Evolutionary conservation across 2,329 filamentous ascomycete species (phyloP).

Genomic region (Aspergillus cejpii): DNA sequence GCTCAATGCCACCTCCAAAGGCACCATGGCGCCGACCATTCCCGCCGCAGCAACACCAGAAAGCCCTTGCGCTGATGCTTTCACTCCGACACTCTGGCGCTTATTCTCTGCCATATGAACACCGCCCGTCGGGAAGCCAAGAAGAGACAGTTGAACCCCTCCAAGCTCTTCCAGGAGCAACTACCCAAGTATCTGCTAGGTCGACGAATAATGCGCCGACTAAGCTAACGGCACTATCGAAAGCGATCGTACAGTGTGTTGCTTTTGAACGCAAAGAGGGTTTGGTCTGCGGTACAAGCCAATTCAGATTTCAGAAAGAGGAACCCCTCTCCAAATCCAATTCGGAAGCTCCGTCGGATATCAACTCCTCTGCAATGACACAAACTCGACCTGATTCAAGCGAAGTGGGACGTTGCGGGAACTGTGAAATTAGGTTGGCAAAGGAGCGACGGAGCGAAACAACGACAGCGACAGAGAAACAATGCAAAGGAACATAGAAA

Average conservation of each 20-base stretch:
- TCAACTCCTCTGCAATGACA: background rate
- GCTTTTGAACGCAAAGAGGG: background rate
- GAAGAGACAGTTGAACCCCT: background rate
- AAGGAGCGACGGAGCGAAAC: constrained; percentile 16
- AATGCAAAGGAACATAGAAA: constrained; percentile 1
- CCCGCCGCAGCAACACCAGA: constrained; percentile 34
- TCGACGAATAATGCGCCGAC: background rate
- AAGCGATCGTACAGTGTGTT: background rate
- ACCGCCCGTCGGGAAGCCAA: background rate
- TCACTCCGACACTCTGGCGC: constrained; percentile 50
- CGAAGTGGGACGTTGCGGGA: constrained; percentile 18
- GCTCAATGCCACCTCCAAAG: constrained; percentile 50
- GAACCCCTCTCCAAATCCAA: no score
- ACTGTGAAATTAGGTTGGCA: constrained; percentile 11
- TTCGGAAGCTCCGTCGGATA: background rate
- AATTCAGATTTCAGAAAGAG: background rate
- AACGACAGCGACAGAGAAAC: background rate
- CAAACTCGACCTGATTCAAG: constrained; percentile 6
- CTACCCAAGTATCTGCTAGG: background rate
- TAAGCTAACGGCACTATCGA: background rate
- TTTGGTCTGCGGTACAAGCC: background rate
- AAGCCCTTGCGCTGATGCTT: constrained; percentile 36
- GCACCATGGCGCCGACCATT: constrained; percentile 42
- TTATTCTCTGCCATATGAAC: constrained; percentile 52
- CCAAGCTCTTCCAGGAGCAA: background rate